Conservation (phyloP, 495 filamentous ascomycete species). For the Penicillium ochrochloron region DNA sequence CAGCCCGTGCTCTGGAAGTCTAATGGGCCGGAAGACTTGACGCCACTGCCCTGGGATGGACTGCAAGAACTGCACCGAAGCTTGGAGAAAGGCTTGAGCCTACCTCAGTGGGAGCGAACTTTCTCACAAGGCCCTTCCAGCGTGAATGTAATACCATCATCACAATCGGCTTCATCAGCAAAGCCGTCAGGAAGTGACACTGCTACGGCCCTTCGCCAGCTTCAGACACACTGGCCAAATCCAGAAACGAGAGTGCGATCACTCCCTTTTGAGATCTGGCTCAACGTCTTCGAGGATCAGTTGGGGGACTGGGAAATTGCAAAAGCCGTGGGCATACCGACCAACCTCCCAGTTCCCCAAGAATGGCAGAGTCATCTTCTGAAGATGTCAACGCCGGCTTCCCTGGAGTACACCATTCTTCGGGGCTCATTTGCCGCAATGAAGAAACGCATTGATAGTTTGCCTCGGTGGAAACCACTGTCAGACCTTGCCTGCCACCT, state of each 20-base stretch:
- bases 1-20: constrained; percentile 77
- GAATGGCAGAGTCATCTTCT: constrained; percentile 68
- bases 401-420: constrained; percentile 81
- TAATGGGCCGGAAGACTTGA: constrained; percentile 52
- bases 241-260: constrained; percentile 30
- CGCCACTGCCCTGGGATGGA: constrained; percentile 67
- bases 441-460: constrained; percentile 67
- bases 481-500: constrained; percentile 83
- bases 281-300: constrained; percentile 77
- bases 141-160: constrained; percentile 7
- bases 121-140: constrained; percentile 2
- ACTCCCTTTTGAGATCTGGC: constrained; percentile 86
- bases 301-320: constrained; percentile 89
- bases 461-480: constrained; percentile 70
- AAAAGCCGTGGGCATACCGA: constrained; percentile 76
- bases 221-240: constrained; percentile 33
- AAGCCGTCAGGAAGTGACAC: constrained; percentile 64
- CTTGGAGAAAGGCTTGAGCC: constrained; percentile 58
- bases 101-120: constrained; percentile 30
- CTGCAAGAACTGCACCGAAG: constrained; percentile 65
- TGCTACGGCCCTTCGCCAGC: constrained; percentile 57
- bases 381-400: constrained; percentile 56
- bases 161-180: constrained; percentile 45
- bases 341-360: constrained; percentile 69
- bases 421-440: constrained; percentile 68